Percentiles rank a stretch among this genome's conserved stretches.
These are phyloP conservation scores for Hyphodiscus sp. DNA, from an alignment of 2,329 filamentous ascomycete species.

Conservation along the genomic window DNA sequence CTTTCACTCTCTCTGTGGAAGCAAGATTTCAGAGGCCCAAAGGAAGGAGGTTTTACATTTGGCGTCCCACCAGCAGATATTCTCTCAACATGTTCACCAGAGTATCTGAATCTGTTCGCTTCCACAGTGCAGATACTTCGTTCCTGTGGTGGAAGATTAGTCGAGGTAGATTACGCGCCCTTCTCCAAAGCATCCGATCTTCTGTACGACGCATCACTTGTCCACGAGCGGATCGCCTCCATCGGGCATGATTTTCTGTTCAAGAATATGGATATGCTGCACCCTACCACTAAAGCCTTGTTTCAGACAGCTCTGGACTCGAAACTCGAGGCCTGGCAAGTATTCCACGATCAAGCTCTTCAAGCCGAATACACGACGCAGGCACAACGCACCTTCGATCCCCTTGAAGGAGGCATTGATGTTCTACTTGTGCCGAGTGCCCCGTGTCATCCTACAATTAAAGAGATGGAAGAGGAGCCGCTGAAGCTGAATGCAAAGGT, in stretches of 20 bases:
- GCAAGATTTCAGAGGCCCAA: slow-evolving; percentile 23
- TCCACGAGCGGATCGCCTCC: slow-evolving; percentile 43
- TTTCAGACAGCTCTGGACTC: slow-evolving; percentile 34
- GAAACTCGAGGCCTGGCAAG: slow-evolving; percentile 35
- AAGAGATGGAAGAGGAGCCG: slow-evolving; percentile 44
- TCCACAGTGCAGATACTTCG: slow-evolving; percentile 32
- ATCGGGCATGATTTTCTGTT: slow-evolving; percentile 33
- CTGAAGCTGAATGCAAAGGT: slow-evolving; percentile 42
- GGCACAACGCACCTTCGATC: slow-evolving; percentile 18
- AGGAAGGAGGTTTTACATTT: slow-evolving; percentile 38
- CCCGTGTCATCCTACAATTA: slow-evolving; percentile 40
- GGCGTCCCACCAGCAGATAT: slow-evolving; percentile 39
- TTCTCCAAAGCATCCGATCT: slow-evolving; percentile 44
- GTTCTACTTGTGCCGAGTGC: slow-evolving; percentile 45
- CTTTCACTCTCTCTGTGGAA: slow-evolving; percentile 25
- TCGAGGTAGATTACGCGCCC: slow-evolving; percentile 36
- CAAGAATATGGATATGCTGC: slow-evolving; percentile 34
- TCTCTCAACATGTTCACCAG: slow-evolving; percentile 36
- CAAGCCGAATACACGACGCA: slow-evolving; percentile 23
- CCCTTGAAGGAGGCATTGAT: slow-evolving; percentile 34
- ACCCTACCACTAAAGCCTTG: slow-evolving; percentile 40
- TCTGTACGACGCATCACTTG: slow-evolving; percentile 46
- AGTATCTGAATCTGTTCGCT: slow-evolving; percentile 35
- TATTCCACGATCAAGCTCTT: slow-evolving; percentile 34
- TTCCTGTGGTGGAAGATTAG: slow-evolving; percentile 33